These are phyloP conservation scores for Solanum etuberosum DNA, from an alignment of 257 asterid species.

Conservation along the genomic window DNA sequence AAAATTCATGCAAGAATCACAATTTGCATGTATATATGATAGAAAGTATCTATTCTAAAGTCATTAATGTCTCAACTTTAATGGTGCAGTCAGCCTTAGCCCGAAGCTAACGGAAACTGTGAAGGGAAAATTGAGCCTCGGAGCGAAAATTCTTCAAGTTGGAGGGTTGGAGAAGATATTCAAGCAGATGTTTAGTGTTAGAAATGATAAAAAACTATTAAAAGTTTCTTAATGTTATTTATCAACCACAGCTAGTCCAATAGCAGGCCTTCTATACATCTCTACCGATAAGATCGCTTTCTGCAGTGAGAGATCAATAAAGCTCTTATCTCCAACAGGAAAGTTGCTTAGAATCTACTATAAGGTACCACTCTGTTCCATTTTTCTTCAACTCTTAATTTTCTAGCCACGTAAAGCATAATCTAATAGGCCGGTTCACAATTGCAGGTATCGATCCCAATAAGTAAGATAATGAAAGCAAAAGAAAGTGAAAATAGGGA, in stretches of 20 bases:
- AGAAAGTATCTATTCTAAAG: no score
- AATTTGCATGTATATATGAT: no score
- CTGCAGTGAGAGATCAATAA: slow-evolving; percentile 10
- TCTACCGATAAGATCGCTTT: slow-evolving; percentile 7
- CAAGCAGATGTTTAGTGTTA: slow-evolving; percentile 4
- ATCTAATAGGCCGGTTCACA: not conserved
- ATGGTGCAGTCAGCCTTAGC: slow-evolving; percentile 27
- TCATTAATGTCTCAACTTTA: not conserved
- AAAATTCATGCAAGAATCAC: no score
- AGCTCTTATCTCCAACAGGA: not conserved
- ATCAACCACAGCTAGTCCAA: slow-evolving; percentile 13
- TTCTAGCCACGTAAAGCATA: not conserved
- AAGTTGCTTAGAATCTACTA: not conserved
- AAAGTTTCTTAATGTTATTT: slow-evolving; percentile 11
- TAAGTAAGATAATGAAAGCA: slow-evolving; percentile 18
- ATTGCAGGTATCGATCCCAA: slow-evolving; percentile 22
- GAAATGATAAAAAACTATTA: slow-evolving; percentile 4
- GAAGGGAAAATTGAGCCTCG: slow-evolving; percentile 38
- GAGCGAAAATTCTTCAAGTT: slow-evolving; percentile 17
- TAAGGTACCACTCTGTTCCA: not conserved
- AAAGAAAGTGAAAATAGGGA: slow-evolving; percentile 13
- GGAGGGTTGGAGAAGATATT: slow-evolving; percentile 6
- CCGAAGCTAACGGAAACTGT: slow-evolving; percentile 31
- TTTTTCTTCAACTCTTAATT: not conserved
- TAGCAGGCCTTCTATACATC: slow-evolving; percentile 4